Evolutionary conservation across 1,284 basidiomycete genomes (phyloP).

Genomic region (Sanghuangporus weigelae): DNA sequence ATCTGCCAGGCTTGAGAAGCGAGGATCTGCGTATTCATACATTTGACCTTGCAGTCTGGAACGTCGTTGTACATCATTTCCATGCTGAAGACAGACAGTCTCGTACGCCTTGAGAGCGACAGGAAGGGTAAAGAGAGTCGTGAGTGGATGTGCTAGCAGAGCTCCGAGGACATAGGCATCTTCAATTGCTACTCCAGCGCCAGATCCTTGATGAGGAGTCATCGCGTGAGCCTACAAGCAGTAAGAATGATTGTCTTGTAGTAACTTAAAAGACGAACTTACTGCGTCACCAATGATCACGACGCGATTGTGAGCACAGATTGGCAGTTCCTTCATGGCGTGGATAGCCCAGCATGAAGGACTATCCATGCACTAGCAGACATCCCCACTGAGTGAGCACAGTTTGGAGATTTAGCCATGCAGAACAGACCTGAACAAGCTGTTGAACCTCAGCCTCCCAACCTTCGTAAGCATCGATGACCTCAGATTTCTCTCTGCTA

Average conservation of each 20-base stretch:
- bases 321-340: slow-evolving; percentile 4
- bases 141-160: slow-evolving; percentile 25
- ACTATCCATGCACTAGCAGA: slow-evolving; percentile 15
- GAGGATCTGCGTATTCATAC: slow-evolving; percentile 23
- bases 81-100: slow-evolving; percentile 22
- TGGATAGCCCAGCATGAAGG: slow-evolving; percentile 19
- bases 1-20: slow-evolving; percentile 15
- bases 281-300: slow-evolving; percentile 20
- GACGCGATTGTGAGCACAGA: slow-evolving; percentile 13
- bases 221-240: slow-evolving; percentile 34
- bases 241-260: neutral
- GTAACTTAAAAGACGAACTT: neutral
- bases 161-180: slow-evolving; percentile 34
- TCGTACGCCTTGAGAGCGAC: slow-evolving; percentile 23
- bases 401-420: neutral
- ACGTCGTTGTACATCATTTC: slow-evolving; percentile 24
- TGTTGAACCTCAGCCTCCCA: slow-evolving; percentile 17
- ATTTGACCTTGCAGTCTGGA: slow-evolving; percentile 25
- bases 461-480: slow-evolving; percentile 6
- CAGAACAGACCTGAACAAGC: slow-evolving; percentile 10
- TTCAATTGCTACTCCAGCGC: slow-evolving; percentile 32
- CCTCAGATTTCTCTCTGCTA: neutral
- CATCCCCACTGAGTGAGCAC: neutral
- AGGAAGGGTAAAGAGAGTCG: slow-evolving; percentile 18
- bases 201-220: slow-evolving; percentile 35